These are phyloP conservation scores for Gautieria morchelliformis DNA, from an alignment of 768 basidiomycete species.

Conservation along the genomic window DNA sequence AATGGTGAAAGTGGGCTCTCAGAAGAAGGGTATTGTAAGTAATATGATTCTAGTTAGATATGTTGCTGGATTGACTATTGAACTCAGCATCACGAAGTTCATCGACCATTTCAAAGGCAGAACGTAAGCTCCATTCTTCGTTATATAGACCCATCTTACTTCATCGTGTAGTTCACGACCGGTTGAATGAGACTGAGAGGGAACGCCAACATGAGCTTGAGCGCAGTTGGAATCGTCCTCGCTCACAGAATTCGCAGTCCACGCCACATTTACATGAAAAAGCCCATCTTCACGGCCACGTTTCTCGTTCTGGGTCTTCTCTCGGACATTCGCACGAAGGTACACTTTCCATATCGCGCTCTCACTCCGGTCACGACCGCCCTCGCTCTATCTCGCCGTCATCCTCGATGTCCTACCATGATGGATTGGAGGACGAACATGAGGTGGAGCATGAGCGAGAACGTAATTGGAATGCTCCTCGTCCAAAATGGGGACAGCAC, in stretches of 20 bases:
- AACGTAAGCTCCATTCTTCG: constrained; percentile 13
- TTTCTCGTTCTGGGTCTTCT: constrained; percentile 9
- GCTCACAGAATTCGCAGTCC: constrained; percentile 15
- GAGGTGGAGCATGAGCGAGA: constrained; percentile 48
- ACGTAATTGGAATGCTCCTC: constrained; percentile 64
- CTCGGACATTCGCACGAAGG: neutral
- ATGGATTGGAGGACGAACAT: constrained; percentile 29
- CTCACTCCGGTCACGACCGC: neutral
- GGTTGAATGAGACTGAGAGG: constrained; percentile 20
- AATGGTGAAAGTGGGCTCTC: neutral
- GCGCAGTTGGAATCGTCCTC: constrained; percentile 37
- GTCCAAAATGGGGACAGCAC: constrained; percentile 38
- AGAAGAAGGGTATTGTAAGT: constrained; percentile 5
- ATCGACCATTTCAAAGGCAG: constrained; percentile 20
- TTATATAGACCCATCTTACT: neutral
- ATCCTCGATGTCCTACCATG: constrained; percentile 21
- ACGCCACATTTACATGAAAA: constrained; percentile 18
- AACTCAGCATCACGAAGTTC: constrained; percentile 22
- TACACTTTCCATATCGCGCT: neutral
- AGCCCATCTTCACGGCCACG: constrained; percentile 8
- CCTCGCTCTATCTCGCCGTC: neutral
- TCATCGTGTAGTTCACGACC: constrained; percentile 16
- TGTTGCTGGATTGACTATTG: constrained; percentile 50
- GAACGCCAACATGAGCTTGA: constrained; percentile 34
- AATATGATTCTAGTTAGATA: constrained; percentile 40